Base-by-base conservation (phyloP, 31 red algal species). In the Pterothamnion heteromorphum region DNA sequence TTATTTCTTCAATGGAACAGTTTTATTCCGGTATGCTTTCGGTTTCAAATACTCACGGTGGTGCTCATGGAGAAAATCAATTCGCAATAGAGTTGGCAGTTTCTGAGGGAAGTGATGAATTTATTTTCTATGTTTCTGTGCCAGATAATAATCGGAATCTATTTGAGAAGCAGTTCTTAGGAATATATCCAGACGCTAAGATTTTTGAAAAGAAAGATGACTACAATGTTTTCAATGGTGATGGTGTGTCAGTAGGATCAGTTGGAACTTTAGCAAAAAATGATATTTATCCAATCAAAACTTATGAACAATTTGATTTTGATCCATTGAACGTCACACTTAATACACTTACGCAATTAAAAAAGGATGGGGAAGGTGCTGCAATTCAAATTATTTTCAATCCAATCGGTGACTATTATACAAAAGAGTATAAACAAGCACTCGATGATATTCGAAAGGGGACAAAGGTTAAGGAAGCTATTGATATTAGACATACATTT, bases 181-280 rank as follows among this genome's bases (percentile, higher is more conserved):
- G 26, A 76, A 76, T 76, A 30, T 76, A 30, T 76, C 72, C 72
- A 76, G 72, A 76, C 72, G 30, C 30, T 26, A 76, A 76, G 72
- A 30, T 76, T 30, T 30, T 76, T 76, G 72, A 76, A 32, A 32
- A 26, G 26, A 76, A 26, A 76, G 72, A 76, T 32, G 72, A 76
- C 72, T 76, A 76, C 72, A 76, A 76, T 76, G 30, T 76, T 76
- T 76, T 76, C 30, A 76, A 76, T 76, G 30, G 30, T 30, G 30
- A 76, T 30, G 72, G 30, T 30, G 26, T 30, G 30, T 30, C 72
- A 32, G 72, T 32, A 76, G 72, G 26, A 76, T 76, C 72, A 30
- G 72, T 76, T 30, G 72, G 72, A 76, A 76, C 72, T 26, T 76
- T 76, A 30, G 30, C 23, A 30, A 76, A 76, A 32, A 30, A 26